Base-by-base conservation (phyloP, 805 yeast species). In the Saccharomycopsis sp. region DNA sequence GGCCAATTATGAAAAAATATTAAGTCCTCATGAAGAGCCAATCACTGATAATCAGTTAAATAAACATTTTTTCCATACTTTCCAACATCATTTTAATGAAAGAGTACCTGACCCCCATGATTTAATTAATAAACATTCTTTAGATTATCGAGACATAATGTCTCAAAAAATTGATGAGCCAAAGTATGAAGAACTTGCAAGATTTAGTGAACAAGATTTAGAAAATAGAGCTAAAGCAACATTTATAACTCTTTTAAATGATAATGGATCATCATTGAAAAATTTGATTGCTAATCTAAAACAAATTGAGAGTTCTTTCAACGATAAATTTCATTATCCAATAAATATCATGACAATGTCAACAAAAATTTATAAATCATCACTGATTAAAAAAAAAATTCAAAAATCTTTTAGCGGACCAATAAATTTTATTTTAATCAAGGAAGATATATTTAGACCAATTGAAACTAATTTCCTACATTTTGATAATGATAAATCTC, bases 211-310 rank as follows among this genome's bases (percentile, higher is more conserved):
- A 58, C 42, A 53, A 56, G 39, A 48, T 13, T 42, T 52, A 56
- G 39, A 48, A n/a, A n/a, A n/a, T n/a, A n/a, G n/a, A n/a, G 88
- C 80, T 5, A 82, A 76, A 51, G 95, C 95, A 2, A 81, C 94
- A 1, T 66, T 85, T 37, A 53, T 81, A 14, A 73, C 84, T 3
- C 61, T 85, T 40, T 92, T 79, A n/a, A 63, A 86, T 45, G 82
- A 84, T 52, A 52, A 67, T 4, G 53, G 69, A 15, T 49, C 49
- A 0, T 65, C 57, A 1, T 64, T 84, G 8, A 51, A 72, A 1
- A 47, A 51, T 9, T 70, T 94, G 1, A 74, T 86, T 46, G 48
- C 51, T 9, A 70, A 94, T 1, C 74, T 86, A 45, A 54, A 53
- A 41, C 72, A 69, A 47, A 69, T 86, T 29, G 94, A 85, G 53